Evolutionary conservation across 2,329 filamentous ascomycete species (phyloP).

Genomic region (Scorias spongiosa): DNA sequence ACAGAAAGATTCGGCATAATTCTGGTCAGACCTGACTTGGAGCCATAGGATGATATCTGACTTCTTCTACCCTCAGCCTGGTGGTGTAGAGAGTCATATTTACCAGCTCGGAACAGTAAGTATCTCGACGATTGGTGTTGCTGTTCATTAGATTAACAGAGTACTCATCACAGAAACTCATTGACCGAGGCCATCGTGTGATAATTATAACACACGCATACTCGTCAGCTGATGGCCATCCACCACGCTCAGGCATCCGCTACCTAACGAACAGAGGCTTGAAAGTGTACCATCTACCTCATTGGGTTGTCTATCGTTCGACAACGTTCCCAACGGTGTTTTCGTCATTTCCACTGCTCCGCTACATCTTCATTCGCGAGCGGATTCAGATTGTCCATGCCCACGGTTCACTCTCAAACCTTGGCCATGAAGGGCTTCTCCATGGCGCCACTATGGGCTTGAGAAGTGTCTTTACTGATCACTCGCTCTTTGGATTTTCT

Average conservation of each 20-base stretch:
- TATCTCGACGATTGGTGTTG: conserved; percentile 1
- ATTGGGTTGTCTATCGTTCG: conserved; percentile 87
- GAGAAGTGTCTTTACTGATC: conserved; percentile 91
- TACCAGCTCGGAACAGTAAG: conserved; percentile 76
- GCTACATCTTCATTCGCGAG: conserved; percentile 89
- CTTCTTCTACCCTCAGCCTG: conserved; percentile 95
- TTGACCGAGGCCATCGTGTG: conserved; percentile 95
- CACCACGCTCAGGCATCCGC: conserved; percentile 64
- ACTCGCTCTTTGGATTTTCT: conserved; percentile 93
- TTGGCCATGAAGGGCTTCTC: conserved; percentile 88
- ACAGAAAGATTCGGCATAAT: background rate
- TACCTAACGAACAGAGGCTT: conserved; percentile 85
- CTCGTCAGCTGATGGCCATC: conserved; percentile 36
- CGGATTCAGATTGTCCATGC: conserved; percentile 94
- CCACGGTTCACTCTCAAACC: conserved; percentile 82
- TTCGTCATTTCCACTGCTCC: conserved; percentile 95
- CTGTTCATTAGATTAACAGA: conserved; percentile 1
- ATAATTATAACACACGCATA: conserved; percentile 96
- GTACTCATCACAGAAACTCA: conserved; percentile 51
- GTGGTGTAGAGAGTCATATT: conserved; percentile 94
- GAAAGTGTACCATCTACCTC: conserved; percentile 96
- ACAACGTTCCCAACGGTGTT: conserved; percentile 93
- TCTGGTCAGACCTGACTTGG: conserved; percentile 11
- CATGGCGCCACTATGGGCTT: conserved; percentile 94
- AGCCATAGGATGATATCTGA: conserved; percentile 74